Base-by-base conservation (phyloP, 2,329 filamentous ascomycete genomes). In the Huntiella moniliformis region DNA sequence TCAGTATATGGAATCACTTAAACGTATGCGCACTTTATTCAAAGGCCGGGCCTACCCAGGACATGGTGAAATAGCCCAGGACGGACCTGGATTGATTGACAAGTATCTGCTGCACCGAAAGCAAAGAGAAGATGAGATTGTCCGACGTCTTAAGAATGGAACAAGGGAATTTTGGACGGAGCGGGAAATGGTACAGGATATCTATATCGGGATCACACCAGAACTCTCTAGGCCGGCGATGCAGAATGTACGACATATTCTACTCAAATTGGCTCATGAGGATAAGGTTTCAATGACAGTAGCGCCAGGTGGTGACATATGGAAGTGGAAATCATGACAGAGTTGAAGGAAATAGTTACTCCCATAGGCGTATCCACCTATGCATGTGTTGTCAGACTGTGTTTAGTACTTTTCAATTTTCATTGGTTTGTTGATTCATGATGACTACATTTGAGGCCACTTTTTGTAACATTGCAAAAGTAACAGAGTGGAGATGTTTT, bases 91-190 rank as follows among this genome's bases (percentile, higher is more conserved):
- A 17, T 88, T 76, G 57, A 80, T 96, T 45, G 54, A 63, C 15
- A 84, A 94, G 59, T 96, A 98, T 57, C 82, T 96, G 53, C 60
- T 66, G 50, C 91, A 96, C 63, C 71, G 88, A 31, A 71, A 75
- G 55, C 72, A 82, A 62, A 72, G 91, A 16, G 88, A 96, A 61
- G 67, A 76, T 34, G 82, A 93, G 58, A 76, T 92, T 4, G 52
- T 91, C 13, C 68, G 71, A 46, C 74, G 79, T 0, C 58, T 93
- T 53, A 15, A 17, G 4, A 36, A 15, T 2, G 13, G 13, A 13
- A 13, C 17, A 4, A 62, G 62, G 37, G 58, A 60, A 0, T 5
- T 8, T 5, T 85, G 80, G 82, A 74, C 71, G 5, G 69, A 76
- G 6, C 79, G 85, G 71, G 83, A 88, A 49, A 67, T 96, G 52